Percentiles rank a stretch among this genome's conserved stretches.
Conservation (phyloP, 2,329 filamentous ascomycete genomes). For the Penicillium glabrum region DNA sequence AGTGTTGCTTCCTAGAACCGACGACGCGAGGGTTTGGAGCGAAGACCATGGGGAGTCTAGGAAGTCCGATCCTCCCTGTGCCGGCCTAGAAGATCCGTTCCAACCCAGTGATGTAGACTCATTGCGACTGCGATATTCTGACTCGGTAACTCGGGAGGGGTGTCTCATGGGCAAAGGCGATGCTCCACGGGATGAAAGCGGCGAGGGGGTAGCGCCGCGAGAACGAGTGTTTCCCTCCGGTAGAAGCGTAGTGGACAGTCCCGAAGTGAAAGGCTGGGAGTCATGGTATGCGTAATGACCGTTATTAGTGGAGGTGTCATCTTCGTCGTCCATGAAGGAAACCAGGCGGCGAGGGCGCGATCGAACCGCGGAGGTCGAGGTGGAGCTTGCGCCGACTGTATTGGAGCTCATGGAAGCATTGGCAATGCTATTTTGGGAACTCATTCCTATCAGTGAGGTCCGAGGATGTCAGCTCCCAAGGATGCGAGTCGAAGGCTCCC, state of each 20-base stretch:
- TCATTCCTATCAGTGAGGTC: slow-evolving; percentile 39
- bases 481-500: slow-evolving; percentile 23
- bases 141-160: slow-evolving; percentile 33
- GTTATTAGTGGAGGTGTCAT: slow-evolving; percentile 21
- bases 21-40: slow-evolving; percentile 49
- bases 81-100: slow-evolving; percentile 25
- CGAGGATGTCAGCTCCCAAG: slow-evolving; percentile 16
- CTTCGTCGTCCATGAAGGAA: slow-evolving; percentile 42
- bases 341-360: slow-evolving; percentile 46
- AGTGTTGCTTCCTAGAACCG: slow-evolving; percentile 45
- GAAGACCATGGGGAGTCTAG: slow-evolving; percentile 52
- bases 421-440: slow-evolving; percentile 38
- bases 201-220: slow-evolving; percentile 43
- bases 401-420: slow-evolving; percentile 37
- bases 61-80: slow-evolving; percentile 34
- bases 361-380: slow-evolving; percentile 41
- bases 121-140: slow-evolving; percentile 22
- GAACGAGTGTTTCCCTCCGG: slow-evolving; percentile 32
- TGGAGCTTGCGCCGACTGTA: slow-evolving; percentile 32
- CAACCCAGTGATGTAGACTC: slow-evolving; percentile 25
- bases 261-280: slow-evolving; percentile 28
- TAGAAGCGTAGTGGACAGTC: slow-evolving; percentile 29
- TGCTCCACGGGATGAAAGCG: slow-evolving; percentile 34
- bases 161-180: slow-evolving; percentile 42
- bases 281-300: slow-evolving; percentile 26